Evolutionary conservation across 352 stramenopile genomes (phyloP).

Genomic region (Phytophthora cryptogea): DNA sequence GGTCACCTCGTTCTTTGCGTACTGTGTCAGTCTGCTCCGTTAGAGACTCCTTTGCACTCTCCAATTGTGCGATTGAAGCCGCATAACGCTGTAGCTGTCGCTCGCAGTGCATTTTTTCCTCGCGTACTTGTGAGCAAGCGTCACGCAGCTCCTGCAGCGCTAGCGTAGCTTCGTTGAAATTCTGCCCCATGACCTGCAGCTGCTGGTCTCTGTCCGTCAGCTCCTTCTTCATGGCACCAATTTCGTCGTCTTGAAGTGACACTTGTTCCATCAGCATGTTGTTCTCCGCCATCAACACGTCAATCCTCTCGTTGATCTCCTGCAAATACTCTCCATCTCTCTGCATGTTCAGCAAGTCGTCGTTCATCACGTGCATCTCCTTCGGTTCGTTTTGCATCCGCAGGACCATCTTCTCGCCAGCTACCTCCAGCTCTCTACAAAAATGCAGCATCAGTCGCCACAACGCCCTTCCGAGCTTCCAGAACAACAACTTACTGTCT

Average conservation of each 20-base stretch:
- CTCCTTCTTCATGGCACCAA: slow-evolving; percentile 66
- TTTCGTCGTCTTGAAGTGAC: slow-evolving; percentile 75
- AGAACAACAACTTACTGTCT: slow-evolving; percentile 48
- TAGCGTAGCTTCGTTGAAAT: slow-evolving; percentile 76
- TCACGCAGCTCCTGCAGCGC: slow-evolving; percentile 72
- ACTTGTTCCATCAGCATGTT: slow-evolving; percentile 84
- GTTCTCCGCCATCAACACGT: slow-evolving; percentile 86
- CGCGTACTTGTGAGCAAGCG: slow-evolving; percentile 50
- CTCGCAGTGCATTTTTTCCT: slow-evolving; percentile 72
- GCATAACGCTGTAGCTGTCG: slow-evolving; percentile 73
- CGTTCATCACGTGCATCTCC: slow-evolving; percentile 32
- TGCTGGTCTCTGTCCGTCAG: slow-evolving; percentile 69
- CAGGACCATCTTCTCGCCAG: slow-evolving; percentile 61
- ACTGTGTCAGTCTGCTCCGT: slow-evolving; percentile 40
- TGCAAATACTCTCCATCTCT: slow-evolving; percentile 60
- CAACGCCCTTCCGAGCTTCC: too few relatives aligned
- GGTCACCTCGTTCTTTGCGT: slow-evolving; percentile 33
- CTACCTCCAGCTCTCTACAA: slow-evolving; percentile 60
- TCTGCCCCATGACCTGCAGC: slow-evolving; percentile 69
- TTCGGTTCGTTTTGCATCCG: slow-evolving; percentile 50
- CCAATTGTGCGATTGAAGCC: slow-evolving; percentile 62
- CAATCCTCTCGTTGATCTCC: slow-evolving; percentile 80
- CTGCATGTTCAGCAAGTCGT: slow-evolving; percentile 45
- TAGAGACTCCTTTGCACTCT: slow-evolving; percentile 57
- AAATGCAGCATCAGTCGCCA: not conserved